Conservation (phyloP, 2,329 filamentous ascomycete genomes). For the Anthostomella pinea region DNA sequence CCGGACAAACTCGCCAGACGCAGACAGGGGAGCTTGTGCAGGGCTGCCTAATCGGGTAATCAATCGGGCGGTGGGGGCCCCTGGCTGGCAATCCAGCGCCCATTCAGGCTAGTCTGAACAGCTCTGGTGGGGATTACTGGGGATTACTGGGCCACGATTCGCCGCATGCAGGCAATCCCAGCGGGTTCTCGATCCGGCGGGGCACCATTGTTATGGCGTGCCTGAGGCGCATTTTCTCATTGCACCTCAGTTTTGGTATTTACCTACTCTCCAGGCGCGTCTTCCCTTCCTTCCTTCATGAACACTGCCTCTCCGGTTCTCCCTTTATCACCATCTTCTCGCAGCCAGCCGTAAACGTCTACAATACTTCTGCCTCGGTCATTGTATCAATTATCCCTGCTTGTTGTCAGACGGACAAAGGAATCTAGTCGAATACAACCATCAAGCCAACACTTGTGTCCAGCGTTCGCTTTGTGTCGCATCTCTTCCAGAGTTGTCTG, state of each 20-base stretch:
- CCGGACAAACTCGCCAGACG: slow-evolving; percentile 9
- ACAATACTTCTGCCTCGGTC: slow-evolving; percentile 2
- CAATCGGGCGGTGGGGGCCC: slow-evolving; percentile 10
- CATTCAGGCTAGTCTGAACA: background rate
- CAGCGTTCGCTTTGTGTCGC: no score
- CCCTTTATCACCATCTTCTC: slow-evolving; percentile 1
- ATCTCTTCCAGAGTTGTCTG: no score
- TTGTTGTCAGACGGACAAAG: background rate
- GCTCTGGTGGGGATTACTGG: background rate
- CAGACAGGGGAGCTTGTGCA: background rate
- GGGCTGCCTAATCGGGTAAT: slow-evolving; percentile 3
- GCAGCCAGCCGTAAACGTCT: slow-evolving; percentile 4
- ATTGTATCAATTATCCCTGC: background rate
- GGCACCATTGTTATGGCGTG: no score
- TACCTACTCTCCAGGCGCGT: no score
- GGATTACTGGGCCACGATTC: no score
- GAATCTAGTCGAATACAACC: background rate
- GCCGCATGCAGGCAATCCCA: background rate
- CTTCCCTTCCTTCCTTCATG: no score
- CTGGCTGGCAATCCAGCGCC: background rate
- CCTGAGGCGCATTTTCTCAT: no score
- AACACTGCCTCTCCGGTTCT: background rate
- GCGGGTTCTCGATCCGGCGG: no score
- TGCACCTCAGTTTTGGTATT: no score
- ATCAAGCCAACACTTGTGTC: no score